A percentile compares a stretch with the other conserved stretches of the same genome.
phyloP scores from a whole-genome alignment of 441 rosid species.

The Flueggea neowawraea region DNA sequence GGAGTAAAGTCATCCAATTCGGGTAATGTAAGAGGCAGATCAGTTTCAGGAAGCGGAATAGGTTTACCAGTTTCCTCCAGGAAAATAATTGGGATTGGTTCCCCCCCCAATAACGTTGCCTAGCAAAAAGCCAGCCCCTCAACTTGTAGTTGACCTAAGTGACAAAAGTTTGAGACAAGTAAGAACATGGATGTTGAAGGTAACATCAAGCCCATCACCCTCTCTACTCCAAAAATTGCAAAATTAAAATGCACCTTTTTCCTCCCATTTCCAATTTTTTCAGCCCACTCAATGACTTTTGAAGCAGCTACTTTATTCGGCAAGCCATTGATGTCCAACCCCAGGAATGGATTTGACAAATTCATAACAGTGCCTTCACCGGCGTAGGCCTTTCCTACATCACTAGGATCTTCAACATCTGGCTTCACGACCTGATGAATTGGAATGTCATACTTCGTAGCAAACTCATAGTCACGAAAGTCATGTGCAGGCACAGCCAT shows the following conservation, averaged over 20 bases:
- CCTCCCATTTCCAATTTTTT: slow-evolving; percentile 74
- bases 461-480: slow-evolving; percentile 82
- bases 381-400: slow-evolving; percentile 48
- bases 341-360: slow-evolving; percentile 54
- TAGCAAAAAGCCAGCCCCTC: slow-evolving; percentile 99
- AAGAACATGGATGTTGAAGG: background rate
- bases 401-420: slow-evolving; percentile 36
- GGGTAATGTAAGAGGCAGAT: slow-evolving; percentile 84
- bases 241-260: slow-evolving; percentile 54
- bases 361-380: slow-evolving; percentile 62
- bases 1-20: slow-evolving; percentile 96
- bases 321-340: slow-evolving; percentile 84
- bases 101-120: slow-evolving; percentile 99
- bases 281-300: slow-evolving; percentile 83
- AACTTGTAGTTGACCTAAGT: slow-evolving; percentile 87
- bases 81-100: slow-evolving; percentile 90
- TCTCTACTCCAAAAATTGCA: background rate
- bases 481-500: slow-evolving; percentile 99
- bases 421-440: slow-evolving; percentile 65
- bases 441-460: slow-evolving; percentile 68
- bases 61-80: slow-evolving; percentile 64
- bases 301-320: slow-evolving; percentile 64
- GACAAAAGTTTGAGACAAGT: slow-evolving; percentile 8
- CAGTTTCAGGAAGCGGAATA: slow-evolving; percentile 68
- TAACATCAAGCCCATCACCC: background rate